Conservation (phyloP, 73 alveolate species). For the Paramecium sonneborni region DNA sequence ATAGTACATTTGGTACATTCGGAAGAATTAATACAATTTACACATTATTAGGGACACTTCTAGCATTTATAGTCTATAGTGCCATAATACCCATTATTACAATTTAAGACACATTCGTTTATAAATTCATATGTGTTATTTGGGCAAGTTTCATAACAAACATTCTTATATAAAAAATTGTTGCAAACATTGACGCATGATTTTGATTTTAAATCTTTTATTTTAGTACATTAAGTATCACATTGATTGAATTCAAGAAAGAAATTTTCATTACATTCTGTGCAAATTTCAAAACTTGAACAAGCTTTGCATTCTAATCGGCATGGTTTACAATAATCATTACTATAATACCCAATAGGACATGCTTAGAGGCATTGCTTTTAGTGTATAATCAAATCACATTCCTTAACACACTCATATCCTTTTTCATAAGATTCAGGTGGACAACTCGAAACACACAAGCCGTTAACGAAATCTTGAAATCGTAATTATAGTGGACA, state of each 20-base stretch:
- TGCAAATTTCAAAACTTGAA: neutral
- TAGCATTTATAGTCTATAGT: neutral
- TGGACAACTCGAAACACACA: neutral
- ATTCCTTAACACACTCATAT: neutral
- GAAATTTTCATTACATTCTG: neutral
- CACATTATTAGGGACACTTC: neutral
- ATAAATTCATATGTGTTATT: neutral
- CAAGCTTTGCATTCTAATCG: neutral
- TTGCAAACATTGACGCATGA: neutral
- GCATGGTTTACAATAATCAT: neutral
- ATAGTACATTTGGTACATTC: neutral
- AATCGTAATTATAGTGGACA: neutral
- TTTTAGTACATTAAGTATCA: neutral
- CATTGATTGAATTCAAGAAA: neutral
- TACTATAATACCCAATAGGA: constrained; percentile 19
- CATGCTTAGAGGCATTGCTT: neutral
- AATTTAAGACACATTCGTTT: neutral
- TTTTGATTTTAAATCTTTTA: neutral
- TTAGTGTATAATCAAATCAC: neutral
- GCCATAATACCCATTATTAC: neutral
- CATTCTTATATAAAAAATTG: neutral
- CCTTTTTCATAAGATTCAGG: neutral
- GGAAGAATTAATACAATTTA: neutral
- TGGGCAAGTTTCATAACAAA: neutral
- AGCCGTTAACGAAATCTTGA: neutral